Base-by-base conservation (phyloP, 305 asterid genomes). In the Fraxinus velutina region DNA sequence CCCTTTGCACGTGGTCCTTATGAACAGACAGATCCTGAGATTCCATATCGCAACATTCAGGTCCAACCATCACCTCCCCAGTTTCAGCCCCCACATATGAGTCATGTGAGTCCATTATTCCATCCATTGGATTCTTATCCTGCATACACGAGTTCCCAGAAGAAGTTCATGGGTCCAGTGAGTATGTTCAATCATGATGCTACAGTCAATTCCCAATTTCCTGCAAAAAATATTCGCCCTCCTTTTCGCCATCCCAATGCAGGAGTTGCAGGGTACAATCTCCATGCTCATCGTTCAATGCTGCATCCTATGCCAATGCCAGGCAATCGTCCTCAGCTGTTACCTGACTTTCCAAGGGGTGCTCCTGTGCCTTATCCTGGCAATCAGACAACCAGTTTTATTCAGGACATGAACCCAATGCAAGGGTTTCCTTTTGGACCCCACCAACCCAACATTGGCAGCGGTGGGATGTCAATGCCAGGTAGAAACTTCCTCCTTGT, bases 221-320 rank as follows among this genome's bases (percentile, higher is more conserved):
- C 97, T 52, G 47, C 89, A 33, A 87, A 81, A 71, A 80, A 91
- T 86, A 71, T 84, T 24, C 90, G 87, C 27, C 94, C 94, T 78
- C 86, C 93, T 78, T 89, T 92, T 79, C 91, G 87, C 79, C 93
- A 86, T 79, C 90, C 92, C 17, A 87, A 82, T 83, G 86, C 87
- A 32, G 86, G 92, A 86, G 85, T 89, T 66, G 86, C 93, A 44
- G 93, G 95, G 73, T 88, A 86, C 47, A 92, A 92, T 77, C 84
- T 83, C 85, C 88, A 93, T 75, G 78, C 88, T 2, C 95, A 86
- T 77, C 92, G 87, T 78, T 83, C 92, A 73, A 71, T 88, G 85
- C 79, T 90, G 86, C 93, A 88, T 86, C 97, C 90, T 84, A 87
- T 92, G 96, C 97, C 88, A 86, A 88, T 91, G 86, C 74, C 90